phyloP scores from a whole-genome alignment of 352 stramenopile species.

The Phytophthora sp. region DNA sequence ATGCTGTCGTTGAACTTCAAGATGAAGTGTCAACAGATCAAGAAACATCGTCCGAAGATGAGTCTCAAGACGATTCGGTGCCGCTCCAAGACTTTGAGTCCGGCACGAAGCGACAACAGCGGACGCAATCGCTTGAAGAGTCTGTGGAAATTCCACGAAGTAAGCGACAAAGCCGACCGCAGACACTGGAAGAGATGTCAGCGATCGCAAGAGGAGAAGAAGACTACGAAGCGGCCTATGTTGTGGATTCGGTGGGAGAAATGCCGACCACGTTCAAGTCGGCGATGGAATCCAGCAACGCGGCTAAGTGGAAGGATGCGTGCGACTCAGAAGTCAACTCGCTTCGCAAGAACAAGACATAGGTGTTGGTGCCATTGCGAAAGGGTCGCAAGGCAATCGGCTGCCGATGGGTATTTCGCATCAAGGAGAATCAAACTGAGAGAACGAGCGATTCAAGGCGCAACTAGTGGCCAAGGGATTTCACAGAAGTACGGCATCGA shows the following conservation, averaged over 20 bases:
- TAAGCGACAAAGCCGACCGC: background rate
- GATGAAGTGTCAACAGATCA: no score
- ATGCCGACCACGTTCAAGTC: conserved; percentile 20
- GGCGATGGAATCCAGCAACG: conserved; percentile 24
- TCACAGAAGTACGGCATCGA: no score
- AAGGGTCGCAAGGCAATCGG: background rate
- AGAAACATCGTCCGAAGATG: no score
- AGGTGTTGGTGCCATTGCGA: background rate
- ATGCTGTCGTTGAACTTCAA: no score
- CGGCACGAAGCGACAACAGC: no score
- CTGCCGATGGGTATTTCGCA: no score
- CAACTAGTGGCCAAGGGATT: no score
- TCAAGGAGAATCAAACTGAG: no score
- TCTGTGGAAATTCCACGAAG: background rate
- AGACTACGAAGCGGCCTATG: conserved; percentile 9
- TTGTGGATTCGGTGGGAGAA: conserved; percentile 31
- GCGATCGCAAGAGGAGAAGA: no score
- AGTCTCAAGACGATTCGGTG: no score
- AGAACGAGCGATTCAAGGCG: no score
- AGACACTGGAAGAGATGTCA: background rate
- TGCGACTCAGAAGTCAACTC: conserved; percentile 1
- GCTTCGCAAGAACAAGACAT: background rate
- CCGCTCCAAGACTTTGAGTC: no score
- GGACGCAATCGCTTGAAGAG: background rate
- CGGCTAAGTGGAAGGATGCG: conserved; percentile 22